Evolutionary conservation across 345 rosid species (phyloP).

Genomic region (Corchorus capsularis): DNA sequence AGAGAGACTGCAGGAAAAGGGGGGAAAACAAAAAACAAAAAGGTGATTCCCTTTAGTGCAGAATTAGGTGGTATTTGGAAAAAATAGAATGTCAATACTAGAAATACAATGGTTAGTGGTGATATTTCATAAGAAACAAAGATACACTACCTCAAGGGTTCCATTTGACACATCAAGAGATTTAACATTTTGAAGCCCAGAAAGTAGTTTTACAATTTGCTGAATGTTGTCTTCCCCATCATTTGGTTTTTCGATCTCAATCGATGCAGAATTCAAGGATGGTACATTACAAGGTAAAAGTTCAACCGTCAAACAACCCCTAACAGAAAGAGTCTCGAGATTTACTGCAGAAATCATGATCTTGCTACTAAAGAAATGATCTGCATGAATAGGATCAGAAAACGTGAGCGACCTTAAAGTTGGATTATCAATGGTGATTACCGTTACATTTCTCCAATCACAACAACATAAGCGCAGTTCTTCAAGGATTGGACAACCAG

Average conservation of each 20-base stretch:
- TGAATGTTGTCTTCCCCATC: neutral
- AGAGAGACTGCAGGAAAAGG: neutral
- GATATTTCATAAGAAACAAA: neutral
- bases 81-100: neutral
- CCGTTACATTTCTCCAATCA: neutral
- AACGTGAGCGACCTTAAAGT: neutral
- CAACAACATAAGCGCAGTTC: neutral
- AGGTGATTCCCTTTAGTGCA: neutral
- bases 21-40: neutral
- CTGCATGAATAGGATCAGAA: neutral
- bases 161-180: neutral
- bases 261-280: neutral
- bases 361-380: no score
- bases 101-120: neutral
- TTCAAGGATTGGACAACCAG: conserved; percentile 3
- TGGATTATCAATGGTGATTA: neutral
- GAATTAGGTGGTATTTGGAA: neutral
- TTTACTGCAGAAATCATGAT: neutral
- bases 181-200: neutral
- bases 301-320: neutral
- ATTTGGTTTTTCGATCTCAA: neutral
- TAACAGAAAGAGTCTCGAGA: neutral
- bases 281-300: neutral
- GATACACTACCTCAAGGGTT: neutral
- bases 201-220: neutral